Percentiles rank a stretch among this genome's conserved stretches.
Conservation (phyloP, 163 green algal species). For the Coccomyxa subellipsoidea region DNA sequence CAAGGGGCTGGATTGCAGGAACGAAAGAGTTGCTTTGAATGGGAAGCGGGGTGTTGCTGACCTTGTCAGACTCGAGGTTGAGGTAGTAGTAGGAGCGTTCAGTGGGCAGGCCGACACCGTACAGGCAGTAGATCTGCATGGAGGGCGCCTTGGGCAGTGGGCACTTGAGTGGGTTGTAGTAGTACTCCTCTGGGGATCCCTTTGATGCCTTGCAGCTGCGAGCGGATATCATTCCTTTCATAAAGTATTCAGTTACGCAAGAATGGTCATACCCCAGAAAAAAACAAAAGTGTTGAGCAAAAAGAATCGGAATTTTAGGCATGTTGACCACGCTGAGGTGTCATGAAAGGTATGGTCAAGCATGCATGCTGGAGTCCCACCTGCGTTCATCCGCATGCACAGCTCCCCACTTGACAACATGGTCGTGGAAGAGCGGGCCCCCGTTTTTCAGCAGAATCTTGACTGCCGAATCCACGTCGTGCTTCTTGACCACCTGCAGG, state of each 20-base stretch:
- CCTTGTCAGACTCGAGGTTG: constrained; percentile 15
- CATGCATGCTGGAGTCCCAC: neutral
- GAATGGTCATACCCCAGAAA: no score
- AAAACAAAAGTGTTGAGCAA: no score
- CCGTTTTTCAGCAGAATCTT: constrained; percentile 12
- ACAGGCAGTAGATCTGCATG: constrained; percentile 74
- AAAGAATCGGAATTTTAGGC: no score
- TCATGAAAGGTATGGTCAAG: neutral
- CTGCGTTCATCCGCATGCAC: constrained; percentile 1
- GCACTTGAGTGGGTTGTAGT: constrained; percentile 45
- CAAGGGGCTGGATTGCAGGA: no score
- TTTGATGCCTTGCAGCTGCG: constrained; percentile 7
- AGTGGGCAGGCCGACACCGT: constrained; percentile 68
- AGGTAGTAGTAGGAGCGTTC: constrained; percentile 61
- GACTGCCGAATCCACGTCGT: constrained; percentile 14
- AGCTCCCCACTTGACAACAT: constrained; percentile 17
- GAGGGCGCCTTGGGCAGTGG: constrained; percentile 65
- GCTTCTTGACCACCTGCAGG: constrained; percentile 1
- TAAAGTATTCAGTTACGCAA: neutral
- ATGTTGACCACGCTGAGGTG: neutral
- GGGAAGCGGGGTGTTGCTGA: neutral
- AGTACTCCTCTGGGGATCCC: constrained; percentile 7
- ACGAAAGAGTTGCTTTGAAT: no score
- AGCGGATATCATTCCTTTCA: no score
- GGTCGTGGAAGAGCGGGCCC: constrained; percentile 2